phyloP scores from a whole-genome alignment of 2,329 filamentous ascomycete genomes.

The Cercospora berteroae region DNA sequence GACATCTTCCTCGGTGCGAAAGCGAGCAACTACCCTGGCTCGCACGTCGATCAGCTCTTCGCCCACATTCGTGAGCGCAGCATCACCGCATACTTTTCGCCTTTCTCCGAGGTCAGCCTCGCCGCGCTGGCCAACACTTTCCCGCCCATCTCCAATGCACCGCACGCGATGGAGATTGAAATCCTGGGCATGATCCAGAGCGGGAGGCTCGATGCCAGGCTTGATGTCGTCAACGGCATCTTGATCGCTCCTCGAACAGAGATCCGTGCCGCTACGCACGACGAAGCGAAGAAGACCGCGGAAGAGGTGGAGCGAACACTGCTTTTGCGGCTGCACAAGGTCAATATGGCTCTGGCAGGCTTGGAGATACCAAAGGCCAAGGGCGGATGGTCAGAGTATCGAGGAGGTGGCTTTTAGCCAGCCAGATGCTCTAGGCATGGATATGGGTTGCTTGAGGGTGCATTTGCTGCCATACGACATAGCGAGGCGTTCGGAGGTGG shows the following conservation, averaged over 20 bases:
- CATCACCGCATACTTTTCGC: conserved; percentile 87
- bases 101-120: conserved; percentile 84
- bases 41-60: conserved; percentile 69
- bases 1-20: conserved; percentile 70
- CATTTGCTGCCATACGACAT: not conserved
- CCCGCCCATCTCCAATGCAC: conserved; percentile 39
- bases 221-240: conserved; percentile 79
- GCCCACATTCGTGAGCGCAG: conserved; percentile 79
- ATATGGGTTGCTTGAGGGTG: not conserved
- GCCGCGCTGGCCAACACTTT: conserved; percentile 77
- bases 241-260: conserved; percentile 70
- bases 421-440: not conserved
- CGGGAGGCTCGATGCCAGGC: conserved; percentile 69
- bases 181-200: conserved; percentile 73
- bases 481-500: conserved; percentile 1
- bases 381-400: conserved; percentile 6
- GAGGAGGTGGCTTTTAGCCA: conserved; percentile 16
- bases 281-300: conserved; percentile 64
- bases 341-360: conserved; percentile 72
- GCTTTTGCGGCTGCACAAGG: conserved; percentile 70
- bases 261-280: conserved; percentile 67
- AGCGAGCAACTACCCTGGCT: conserved; percentile 35
- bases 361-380: conserved; percentile 54
- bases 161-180: conserved; percentile 66
- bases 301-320: conserved; percentile 72